Evolutionary conservation across 2,329 filamentous ascomycete genomes (phyloP).

Genomic region (Colletotrichum limetticola): DNA sequence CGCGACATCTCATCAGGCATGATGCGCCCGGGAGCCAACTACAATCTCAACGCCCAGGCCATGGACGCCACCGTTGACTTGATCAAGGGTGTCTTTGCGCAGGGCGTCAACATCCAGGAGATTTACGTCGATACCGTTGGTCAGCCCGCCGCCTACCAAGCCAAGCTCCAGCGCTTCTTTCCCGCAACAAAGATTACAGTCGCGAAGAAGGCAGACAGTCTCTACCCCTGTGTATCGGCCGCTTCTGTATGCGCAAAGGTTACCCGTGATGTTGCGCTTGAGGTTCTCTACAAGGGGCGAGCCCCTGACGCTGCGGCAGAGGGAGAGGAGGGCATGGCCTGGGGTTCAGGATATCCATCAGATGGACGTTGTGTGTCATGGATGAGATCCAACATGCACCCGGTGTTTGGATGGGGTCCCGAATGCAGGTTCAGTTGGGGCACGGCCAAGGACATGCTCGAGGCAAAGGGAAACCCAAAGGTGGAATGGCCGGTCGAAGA

Average conservation of each 20-base stretch:
- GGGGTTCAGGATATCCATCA: conserved; percentile 95
- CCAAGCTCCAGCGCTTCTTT: conserved; percentile 84
- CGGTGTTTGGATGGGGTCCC: conserved; percentile 92
- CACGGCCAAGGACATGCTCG: conserved; percentile 92
- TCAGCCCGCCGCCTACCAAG: conserved; percentile 83
- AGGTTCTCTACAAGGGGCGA: conserved; percentile 74
- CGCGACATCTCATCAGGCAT: conserved; percentile 84
- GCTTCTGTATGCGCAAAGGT: conserved; percentile 97
- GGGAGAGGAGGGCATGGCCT: conserved; percentile 61
- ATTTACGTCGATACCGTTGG: conserved; percentile 98
- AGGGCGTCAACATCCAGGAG: conserved; percentile 84
- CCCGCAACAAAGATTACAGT: conserved; percentile 80
- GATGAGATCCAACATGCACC: conserved; percentile 89
- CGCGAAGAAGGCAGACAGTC: conserved; percentile 89
- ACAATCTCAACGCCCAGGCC: conserved; percentile 97
- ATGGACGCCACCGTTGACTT: conserved; percentile 90
- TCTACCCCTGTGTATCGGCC: conserved; percentile 93
- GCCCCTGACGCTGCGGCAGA: conserved; percentile 42
- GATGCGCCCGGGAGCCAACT: conserved; percentile 72
- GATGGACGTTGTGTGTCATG: conserved; percentile 84
- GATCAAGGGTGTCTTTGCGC: conserved; percentile 79
- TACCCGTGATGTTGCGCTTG: conserved; percentile 88
- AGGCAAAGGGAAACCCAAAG: conserved; percentile 74
- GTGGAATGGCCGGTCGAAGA: conserved; percentile 88
- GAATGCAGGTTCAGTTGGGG: conserved; percentile 97